Conservation (phyloP, 192 early-diverging fungal species). For the Physocladia obscura region DNA sequence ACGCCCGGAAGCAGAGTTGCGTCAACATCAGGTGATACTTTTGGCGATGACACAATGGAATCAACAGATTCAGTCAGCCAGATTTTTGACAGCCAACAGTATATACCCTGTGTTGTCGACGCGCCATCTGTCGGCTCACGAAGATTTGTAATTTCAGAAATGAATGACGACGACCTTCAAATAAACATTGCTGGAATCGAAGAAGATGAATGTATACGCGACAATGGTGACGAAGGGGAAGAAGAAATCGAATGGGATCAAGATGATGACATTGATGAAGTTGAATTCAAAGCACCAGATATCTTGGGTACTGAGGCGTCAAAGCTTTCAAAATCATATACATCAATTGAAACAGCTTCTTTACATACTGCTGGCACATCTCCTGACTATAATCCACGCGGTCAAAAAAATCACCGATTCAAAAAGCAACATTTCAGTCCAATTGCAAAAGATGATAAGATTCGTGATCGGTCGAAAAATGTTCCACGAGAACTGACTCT, state of each 20-base stretch:
- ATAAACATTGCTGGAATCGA: not conserved
- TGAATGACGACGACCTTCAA: not conserved
- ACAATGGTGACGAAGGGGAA: conserved; percentile 23
- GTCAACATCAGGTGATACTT: conserved; percentile 5
- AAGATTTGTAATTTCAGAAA: not conserved
- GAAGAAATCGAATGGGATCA: conserved; percentile 29
- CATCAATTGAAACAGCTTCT: conserved; percentile 2
- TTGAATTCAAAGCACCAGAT: conserved; percentile 30
- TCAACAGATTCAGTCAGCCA: not conserved
- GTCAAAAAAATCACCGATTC: no score
- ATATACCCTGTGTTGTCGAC: no score
- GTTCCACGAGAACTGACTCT: conserved; percentile 34
- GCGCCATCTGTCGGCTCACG: no score
- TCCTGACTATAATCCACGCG: no score
- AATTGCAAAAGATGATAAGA: no score
- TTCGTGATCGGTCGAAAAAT: not conserved
- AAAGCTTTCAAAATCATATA: not conserved
- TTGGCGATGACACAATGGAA: conserved; percentile 19
- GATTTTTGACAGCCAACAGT: no score
- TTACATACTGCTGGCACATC: conserved; percentile 7
- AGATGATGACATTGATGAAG: conserved; percentile 21
- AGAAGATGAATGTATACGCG: no score
- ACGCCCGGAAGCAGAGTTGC: conserved; percentile 25
- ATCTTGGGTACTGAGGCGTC: not conserved
- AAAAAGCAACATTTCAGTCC: no score